phyloP scores from a whole-genome alignment of 2,329 filamentous ascomycete species.

The Didymella glomerata region DNA sequence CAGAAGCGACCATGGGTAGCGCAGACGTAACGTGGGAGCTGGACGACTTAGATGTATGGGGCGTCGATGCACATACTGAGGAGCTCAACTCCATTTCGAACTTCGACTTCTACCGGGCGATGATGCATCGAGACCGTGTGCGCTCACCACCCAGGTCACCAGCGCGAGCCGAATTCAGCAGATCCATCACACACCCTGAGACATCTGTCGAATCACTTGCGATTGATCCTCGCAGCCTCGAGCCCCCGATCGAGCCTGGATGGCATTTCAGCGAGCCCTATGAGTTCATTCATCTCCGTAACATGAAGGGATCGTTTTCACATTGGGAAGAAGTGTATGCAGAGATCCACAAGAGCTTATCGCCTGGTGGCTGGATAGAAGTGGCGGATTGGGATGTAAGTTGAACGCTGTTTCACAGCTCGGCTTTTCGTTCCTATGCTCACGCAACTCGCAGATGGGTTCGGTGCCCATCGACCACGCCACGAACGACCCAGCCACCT shows the following conservation, averaged over 20 bases:
- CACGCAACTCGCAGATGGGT: constrained; percentile 23
- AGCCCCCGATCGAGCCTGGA: constrained; percentile 36
- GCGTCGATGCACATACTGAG: constrained; percentile 38
- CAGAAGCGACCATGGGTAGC: constrained; percentile 48
- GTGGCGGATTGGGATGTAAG: constrained; percentile 52
- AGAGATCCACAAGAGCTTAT: constrained; percentile 56
- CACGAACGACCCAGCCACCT: constrained; percentile 10
- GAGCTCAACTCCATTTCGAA: constrained; percentile 34
- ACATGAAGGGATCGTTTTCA: constrained; percentile 58
- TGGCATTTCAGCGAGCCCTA: constrained; percentile 61
- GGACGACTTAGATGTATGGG: constrained; percentile 50
- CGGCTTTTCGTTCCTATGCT: not conserved
- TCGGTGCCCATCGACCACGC: constrained; percentile 26
- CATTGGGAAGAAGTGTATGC: constrained; percentile 58
- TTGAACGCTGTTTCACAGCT: not conserved
- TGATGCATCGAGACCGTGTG: constrained; percentile 33
- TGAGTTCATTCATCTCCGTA: constrained; percentile 60
- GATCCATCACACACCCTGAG: constrained; percentile 22
- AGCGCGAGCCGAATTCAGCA: constrained; percentile 4
- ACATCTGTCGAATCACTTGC: constrained; percentile 33
- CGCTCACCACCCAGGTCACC: constrained; percentile 24
- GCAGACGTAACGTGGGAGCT: constrained; percentile 48
- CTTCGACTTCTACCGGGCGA: constrained; percentile 37
- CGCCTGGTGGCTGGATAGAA: constrained; percentile 58
- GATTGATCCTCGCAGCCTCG: constrained; percentile 35